A percentile compares a stretch with the other conserved stretches of the same genome.
phyloP scores from a whole-genome alignment of 352 stramenopile genomes.

The Globisporangium abappressorium region DNA sequence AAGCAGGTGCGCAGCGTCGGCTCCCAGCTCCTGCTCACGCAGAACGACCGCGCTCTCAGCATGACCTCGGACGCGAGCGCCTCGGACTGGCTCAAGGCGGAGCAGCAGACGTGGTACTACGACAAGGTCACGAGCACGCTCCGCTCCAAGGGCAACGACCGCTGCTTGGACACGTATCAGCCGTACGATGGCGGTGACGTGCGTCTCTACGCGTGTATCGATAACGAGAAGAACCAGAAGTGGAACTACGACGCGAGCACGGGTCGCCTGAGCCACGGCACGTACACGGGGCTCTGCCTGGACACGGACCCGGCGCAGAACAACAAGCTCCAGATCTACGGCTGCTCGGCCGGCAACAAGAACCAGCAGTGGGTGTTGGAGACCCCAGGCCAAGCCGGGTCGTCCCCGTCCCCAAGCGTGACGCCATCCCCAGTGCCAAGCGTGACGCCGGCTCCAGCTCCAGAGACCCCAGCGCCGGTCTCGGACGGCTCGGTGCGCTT shows the following conservation, averaged over 20 bases:
- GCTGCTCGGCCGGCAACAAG: conserved; percentile 45
- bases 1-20: conserved; percentile 22
- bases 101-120: conserved; percentile 71
- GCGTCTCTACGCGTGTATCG: conserved; percentile 52
- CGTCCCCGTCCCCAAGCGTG: conserved; percentile 15
- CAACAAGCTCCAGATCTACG: conserved; percentile 63
- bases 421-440: conserved; percentile 8
- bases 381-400: conserved; percentile 9
- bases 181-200: conserved; percentile 43
- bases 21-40: conserved; percentile 20
- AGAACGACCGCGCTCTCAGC: conserved; percentile 32
- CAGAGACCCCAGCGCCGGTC: conserved; percentile 13
- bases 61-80: conserved; percentile 38
- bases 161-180: conserved; percentile 64
- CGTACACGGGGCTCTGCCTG: conserved; percentile 53
- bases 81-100: conserved; percentile 46
- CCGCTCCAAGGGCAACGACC: conserved; percentile 65
- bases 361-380: conserved; percentile 50
- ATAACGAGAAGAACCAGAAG: conserved; percentile 60
- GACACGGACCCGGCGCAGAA: conserved; percentile 39
- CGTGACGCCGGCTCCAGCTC: conserved; percentile 12
- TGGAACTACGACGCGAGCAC: conserved; percentile 55
- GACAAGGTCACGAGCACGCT: conserved; percentile 43
- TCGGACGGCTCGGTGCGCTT: conserved; percentile 34
- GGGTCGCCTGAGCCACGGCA: conserved; percentile 38